These are phyloP conservation scores for Arthrinium phaeospermum DNA, from an alignment of 2,329 filamentous ascomycete species.

Conservation along the genomic window DNA sequence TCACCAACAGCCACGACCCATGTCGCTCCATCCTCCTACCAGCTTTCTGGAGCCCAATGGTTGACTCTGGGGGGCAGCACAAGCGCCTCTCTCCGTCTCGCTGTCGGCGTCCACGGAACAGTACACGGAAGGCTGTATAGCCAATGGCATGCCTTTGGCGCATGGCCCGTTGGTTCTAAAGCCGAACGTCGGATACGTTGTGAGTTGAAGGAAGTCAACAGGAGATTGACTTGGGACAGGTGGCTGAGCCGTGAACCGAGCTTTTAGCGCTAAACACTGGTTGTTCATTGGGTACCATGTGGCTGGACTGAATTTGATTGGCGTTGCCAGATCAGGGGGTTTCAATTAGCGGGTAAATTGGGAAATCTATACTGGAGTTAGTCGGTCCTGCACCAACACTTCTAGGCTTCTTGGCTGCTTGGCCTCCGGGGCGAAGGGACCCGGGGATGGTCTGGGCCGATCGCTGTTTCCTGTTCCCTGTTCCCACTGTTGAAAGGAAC, in stretches of 20 bases:
- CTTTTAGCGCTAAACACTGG: neutral
- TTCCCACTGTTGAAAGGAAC: neutral
- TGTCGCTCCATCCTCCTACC: no score
- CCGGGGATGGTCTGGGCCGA: neutral
- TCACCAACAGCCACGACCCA: no score
- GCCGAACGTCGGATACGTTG: neutral
- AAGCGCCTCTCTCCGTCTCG: no score
- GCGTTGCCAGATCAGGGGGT: neutral
- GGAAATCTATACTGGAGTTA: no score
- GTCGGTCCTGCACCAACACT: neutral
- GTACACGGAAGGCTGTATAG: no score
- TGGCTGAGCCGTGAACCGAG: neutral
- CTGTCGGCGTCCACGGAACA: no score
- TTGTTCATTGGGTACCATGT: neutral
- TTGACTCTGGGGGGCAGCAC: no score
- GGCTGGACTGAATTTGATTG: neutral
- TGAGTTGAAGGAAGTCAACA: neutral
- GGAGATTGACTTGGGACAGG: neutral
- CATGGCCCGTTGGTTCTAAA: neutral
- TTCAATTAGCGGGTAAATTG: neutral
- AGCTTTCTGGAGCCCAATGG: no score
- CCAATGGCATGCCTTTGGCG: no score
- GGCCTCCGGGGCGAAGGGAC: neutral
- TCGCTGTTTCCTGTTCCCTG: neutral
- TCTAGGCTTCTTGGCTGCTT: neutral